Conservation (phyloP, 2,329 filamentous ascomycete species). For the Penicillium glabrum region DNA sequence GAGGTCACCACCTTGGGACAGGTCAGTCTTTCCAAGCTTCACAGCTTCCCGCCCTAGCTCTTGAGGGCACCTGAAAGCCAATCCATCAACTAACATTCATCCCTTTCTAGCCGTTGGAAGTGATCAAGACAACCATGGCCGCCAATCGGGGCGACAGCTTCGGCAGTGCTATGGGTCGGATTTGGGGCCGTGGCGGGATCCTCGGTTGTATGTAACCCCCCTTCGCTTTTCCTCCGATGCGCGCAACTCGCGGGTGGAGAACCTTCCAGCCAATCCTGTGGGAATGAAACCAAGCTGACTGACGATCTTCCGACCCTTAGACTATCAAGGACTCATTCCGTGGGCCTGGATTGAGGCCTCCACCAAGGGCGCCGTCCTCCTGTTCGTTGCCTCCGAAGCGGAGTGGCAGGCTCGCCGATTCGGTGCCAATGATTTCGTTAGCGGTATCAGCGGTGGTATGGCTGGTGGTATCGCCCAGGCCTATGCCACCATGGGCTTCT, state of each 20-base stretch:
- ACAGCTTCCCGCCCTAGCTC: background rate
- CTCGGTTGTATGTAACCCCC: conserved; percentile 74
- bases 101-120: conserved; percentile 76
- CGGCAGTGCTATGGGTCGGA: conserved; percentile 73
- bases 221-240: conserved; percentile 16
- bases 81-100: background rate
- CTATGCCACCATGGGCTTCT: conserved; percentile 99
- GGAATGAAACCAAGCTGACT: conserved; percentile 10
- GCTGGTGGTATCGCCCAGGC: conserved; percentile 93
- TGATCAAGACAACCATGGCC: conserved; percentile 99
- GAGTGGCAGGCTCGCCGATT: conserved; percentile 87
- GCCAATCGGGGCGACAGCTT: conserved; percentile 92
- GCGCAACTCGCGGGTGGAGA: conserved; percentile 5
- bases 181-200: conserved; percentile 91
- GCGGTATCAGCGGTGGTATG: conserved; percentile 89
- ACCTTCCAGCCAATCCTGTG: background rate
- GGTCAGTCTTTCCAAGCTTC: conserved; percentile 39
- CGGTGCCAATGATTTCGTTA: conserved; percentile 82
- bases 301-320: conserved; percentile 47
- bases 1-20: conserved; percentile 74
- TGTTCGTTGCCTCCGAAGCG: conserved; percentile 98
- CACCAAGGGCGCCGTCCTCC: conserved; percentile 97
- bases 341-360: conserved; percentile 99
- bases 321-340: conserved; percentile 99
- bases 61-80: background rate